Base-by-base conservation (phyloP, 2,329 filamentous ascomycete genomes). In the Trichophyton schoenleinii region DNA sequence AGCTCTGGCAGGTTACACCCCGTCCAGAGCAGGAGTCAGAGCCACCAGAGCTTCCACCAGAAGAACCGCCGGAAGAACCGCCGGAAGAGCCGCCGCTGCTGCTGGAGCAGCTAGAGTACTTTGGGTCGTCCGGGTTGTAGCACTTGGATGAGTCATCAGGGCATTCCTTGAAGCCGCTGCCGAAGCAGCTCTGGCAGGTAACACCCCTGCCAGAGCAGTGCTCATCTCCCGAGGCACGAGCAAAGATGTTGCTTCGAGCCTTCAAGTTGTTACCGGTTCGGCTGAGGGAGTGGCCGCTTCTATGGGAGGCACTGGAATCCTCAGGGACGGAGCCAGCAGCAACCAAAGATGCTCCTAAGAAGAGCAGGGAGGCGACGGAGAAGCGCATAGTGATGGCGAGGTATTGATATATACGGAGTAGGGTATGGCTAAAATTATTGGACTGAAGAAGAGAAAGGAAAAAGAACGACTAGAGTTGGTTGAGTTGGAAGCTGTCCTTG, bases 161-260 rank as follows among this genome's bases (percentile, higher is more conserved):
- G 34, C 59, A 60, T 42, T 60, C 59, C 34, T 20, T 53, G 22
- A 55, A 60, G 25, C 49, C 49, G 1, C 7, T 48, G 22, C 59
- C 59, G 48, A 60, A 60, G 59, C 59, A 60, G 59, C 59, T 60
- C 34, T 22, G 28, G 22, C 59, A 60, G 59, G 59, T 60, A 42
- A 55, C 59, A 11, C 25, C 25, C 3, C 8, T 38, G n/a, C 48
- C 46, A 28, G 28, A 31, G 31, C 59, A 60, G 15, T n/a, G 18
- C 18, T 31, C 34, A n/a, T 58, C 55, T n/a, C 41, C 41, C 1
- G 15, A n/a, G 15, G 8, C 9, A 20, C 55, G 55, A 18, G 55
- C 18, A 25, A 44, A 58, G 8, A 58, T 18, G 36, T 36, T 25
- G 55, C 55, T 25, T 18, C 55, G 55, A 15, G 18, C 55, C 36